Conservation (phyloP, 129 eudicot genomes). For the Calendula officinalis region DNA sequence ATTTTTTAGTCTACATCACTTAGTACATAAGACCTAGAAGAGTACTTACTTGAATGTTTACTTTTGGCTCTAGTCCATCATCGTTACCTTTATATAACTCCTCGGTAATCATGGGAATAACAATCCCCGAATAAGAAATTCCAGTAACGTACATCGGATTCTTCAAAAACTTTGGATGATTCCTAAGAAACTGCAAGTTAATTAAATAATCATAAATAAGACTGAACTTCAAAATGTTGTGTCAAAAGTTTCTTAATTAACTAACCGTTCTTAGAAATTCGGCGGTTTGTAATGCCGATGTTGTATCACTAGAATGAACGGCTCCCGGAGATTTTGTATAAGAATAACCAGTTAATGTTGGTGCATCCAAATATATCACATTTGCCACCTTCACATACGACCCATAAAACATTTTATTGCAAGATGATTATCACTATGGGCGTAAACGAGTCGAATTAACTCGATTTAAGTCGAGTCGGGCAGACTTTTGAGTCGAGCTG, state of each 20-base stretch:
- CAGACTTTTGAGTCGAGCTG: no score
- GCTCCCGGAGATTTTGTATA: conserved; percentile 27
- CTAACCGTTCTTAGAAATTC: conserved; percentile 38
- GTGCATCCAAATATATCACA: conserved; percentile 41
- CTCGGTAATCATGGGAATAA: no score
- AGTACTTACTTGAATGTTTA: conserved; percentile 11
- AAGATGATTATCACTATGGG: no score
- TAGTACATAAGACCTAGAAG: no score
- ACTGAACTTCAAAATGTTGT: neutral
- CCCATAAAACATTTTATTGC: neutral
- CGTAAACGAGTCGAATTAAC: no score
- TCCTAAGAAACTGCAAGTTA: conserved; percentile 18
- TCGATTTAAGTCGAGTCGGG: no score
- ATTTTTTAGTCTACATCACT: no score
- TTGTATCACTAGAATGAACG: conserved; percentile 22
- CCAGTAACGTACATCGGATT: conserved; percentile 24
- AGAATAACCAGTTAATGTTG: conserved; percentile 36
- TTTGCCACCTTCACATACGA: conserved; percentile 43
- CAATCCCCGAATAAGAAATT: no score
- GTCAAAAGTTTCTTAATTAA: neutral
- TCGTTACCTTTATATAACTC: conserved; percentile 18
- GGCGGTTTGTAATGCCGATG: conserved; percentile 30
- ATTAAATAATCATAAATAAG: neutral
- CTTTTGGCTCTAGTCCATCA: conserved; percentile 18
- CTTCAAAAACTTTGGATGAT: conserved; percentile 29